Percentiles rank a stretch among this genome's conserved stretches.
Conservation (phyloP, 208 protist species). For the Acanthamoeba sp. region DNA sequence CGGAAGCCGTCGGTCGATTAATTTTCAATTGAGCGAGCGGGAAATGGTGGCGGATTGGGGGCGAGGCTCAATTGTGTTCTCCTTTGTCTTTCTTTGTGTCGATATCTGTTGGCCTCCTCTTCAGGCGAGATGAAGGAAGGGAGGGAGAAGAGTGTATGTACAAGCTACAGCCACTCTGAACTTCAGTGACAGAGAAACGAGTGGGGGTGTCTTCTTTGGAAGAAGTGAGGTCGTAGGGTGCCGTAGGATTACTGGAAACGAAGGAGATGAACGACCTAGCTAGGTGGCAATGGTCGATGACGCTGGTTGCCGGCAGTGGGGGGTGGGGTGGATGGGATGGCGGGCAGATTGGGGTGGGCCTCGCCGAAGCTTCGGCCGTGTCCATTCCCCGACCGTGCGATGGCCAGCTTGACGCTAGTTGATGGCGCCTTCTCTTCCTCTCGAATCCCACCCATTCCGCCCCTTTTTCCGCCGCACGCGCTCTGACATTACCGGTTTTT, state of each 20-base stretch:
- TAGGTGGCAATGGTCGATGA: background rate
- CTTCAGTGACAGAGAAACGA: background rate
- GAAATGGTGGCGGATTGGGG: background rate
- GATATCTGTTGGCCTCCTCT: no score
- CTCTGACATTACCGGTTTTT: background rate
- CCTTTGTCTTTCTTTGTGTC: background rate
- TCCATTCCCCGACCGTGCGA: background rate
- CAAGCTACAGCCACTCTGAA: no score
- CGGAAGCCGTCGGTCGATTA: no score
- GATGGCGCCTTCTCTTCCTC: slow-evolving; percentile 12
- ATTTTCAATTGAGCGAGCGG: background rate
- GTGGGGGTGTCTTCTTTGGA: background rate
- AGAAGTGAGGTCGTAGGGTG: background rate
- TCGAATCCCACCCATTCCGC: background rate
- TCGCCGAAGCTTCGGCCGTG: slow-evolving; percentile 43
- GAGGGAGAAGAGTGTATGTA: background rate
- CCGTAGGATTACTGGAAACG: background rate
- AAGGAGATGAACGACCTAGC: background rate
- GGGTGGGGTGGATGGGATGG: background rate
- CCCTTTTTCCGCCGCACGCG: background rate
- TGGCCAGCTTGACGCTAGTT: background rate
- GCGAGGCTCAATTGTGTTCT: background rate
- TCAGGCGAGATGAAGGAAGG: background rate
- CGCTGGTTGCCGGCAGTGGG: background rate
- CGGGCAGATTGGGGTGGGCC: slow-evolving; percentile 56